Conservation (phyloP, 768 basidiomycete species). For the Leccinum incarnatum region DNA sequence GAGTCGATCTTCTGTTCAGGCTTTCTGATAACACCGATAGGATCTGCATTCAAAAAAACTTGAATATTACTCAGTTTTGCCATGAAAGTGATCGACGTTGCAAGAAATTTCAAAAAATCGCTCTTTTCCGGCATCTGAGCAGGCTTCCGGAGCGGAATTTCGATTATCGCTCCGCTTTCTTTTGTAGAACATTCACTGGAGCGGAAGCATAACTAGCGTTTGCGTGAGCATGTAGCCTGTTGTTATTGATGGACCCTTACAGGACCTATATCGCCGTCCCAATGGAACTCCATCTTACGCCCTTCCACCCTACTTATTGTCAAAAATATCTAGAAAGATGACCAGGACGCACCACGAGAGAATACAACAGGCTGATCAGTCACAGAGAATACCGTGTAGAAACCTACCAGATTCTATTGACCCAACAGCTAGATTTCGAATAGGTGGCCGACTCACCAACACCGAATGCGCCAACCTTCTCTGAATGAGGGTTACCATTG, state of each 20-base stretch:
- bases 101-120: slow-evolving; percentile 84
- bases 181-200: slow-evolving; percentile 53
- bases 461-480: slow-evolving; percentile 92
- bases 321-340: slow-evolving; percentile 14
- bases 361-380: slow-evolving; percentile 76
- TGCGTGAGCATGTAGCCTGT: background rate
- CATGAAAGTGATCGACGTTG: slow-evolving; percentile 93
- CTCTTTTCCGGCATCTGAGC: slow-evolving; percentile 47
- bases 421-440: background rate
- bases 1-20: slow-evolving; percentile 37
- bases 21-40: slow-evolving; percentile 47
- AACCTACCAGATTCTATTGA: slow-evolving; percentile 42
- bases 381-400: slow-evolving; percentile 76
- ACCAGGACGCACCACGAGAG: slow-evolving; percentile 52
- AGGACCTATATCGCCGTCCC: slow-evolving; percentile 67
- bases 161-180: slow-evolving; percentile 70
- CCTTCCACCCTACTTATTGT: slow-evolving; percentile 36
- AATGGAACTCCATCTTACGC: slow-evolving; percentile 91
- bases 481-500: slow-evolving; percentile 90
- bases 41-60: slow-evolving; percentile 72
- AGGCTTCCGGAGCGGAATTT: slow-evolving; percentile 57
- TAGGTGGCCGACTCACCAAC: slow-evolving; percentile 47
- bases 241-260: slow-evolving; percentile 43
- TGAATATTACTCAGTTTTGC: slow-evolving; percentile 65
- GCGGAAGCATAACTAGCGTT: slow-evolving; percentile 60